Evolutionary conservation across 2,329 filamentous ascomycete genomes (phyloP), one percentile per base, ranked within the genome.

Genomic region (Xylaria sp.): DNA sequence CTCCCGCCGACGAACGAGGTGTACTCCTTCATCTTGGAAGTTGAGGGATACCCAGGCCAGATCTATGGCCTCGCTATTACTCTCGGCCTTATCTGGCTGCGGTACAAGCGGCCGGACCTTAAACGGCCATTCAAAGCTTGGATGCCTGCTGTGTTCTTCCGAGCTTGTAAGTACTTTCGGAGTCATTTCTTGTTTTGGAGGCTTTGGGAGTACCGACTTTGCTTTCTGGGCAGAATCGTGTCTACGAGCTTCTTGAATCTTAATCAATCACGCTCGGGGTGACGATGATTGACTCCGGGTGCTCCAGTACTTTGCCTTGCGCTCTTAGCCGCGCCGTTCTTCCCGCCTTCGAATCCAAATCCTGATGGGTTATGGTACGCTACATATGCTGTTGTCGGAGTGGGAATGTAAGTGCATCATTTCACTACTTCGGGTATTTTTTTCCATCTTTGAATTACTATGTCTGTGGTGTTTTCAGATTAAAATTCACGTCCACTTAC

Each of bases 11-110:
- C 87, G 0, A 79, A 81, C 3, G 84, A 89, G 47, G 86, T 89
- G 0, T 92, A 91, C 74, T 87, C 85, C 9, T 90, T 92, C 68
- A 91, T 92, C 27, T 77, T 91, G 0, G 88, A 92, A 47, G 85
- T 91, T 0, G 88, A 91, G 68, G 87, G 86, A 0, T 91, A 91
- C 66, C 84, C 88, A 0, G 85, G 80, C 0, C 85, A 90, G 60
- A 77, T 91, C 13, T 82, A 88, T 57, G 81, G 81, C 0, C 71
- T 90, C 1, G 84, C 85, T 0, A 77, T 86, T 0, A 83, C 83
- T 0, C 66, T 81, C 7, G 88, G 88, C 0, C 76, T 91, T 0
- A 67, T 91, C 0, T 82, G 85, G 74, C 77, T 92, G 5, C 83
- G 90, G 0, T 79, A 78, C 57, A 83, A 80, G 62, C 79, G 85